Percentiles rank a stretch among this genome's conserved stretches.
Evolutionary conservation across 768 basidiomycete genomes (phyloP).

Genomic region (Crassisporium funariophilum): DNA sequence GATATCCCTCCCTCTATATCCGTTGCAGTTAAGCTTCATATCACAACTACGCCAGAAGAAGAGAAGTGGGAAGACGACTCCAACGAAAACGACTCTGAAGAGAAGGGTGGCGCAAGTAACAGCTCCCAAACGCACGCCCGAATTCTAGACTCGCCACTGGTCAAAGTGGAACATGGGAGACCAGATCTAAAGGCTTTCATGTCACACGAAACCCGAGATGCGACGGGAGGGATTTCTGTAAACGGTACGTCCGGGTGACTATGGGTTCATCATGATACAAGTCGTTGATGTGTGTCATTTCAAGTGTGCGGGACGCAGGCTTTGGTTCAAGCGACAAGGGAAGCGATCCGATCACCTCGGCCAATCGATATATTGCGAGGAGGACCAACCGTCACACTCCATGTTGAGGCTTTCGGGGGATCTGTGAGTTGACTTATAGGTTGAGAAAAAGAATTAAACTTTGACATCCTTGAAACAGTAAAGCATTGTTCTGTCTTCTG

Average conservation of each 20-base stretch:
- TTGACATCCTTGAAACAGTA: too few relatives aligned
- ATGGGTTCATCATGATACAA: not conserved
- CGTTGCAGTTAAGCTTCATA: slow-evolving; percentile 42
- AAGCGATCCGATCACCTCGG: slow-evolving; percentile 40
- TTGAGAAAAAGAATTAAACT: too few relatives aligned
- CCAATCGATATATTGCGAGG: slow-evolving; percentile 41
- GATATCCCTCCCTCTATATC: slow-evolving; percentile 29
- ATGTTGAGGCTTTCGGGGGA: slow-evolving; percentile 40
- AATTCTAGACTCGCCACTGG: slow-evolving; percentile 5
- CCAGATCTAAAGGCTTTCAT: slow-evolving; percentile 44
- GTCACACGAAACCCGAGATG: slow-evolving; percentile 34
- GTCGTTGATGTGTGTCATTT: not conserved
- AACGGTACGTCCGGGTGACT: slow-evolving; percentile 44
- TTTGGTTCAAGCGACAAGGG: slow-evolving; percentile 39
- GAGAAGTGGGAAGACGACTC: slow-evolving; percentile 23
- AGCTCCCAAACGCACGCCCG: slow-evolving; percentile 4
- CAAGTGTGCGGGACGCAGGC: slow-evolving; percentile 53
- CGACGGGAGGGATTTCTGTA: slow-evolving; percentile 45
- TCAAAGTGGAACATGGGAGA: slow-evolving; percentile 33
- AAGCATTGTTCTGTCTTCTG: too few relatives aligned
- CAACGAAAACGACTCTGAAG: slow-evolving; percentile 15
- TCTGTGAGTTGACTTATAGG: too few relatives aligned
- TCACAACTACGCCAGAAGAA: slow-evolving; percentile 32
- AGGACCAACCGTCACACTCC: slow-evolving; percentile 46
- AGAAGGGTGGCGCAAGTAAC: slow-evolving; percentile 1